Evolutionary conservation across 2,329 filamentous ascomycete genomes (phyloP), one percentile per base, ranked within the genome.

Genomic region (Samsoniella hepiali): DNA sequence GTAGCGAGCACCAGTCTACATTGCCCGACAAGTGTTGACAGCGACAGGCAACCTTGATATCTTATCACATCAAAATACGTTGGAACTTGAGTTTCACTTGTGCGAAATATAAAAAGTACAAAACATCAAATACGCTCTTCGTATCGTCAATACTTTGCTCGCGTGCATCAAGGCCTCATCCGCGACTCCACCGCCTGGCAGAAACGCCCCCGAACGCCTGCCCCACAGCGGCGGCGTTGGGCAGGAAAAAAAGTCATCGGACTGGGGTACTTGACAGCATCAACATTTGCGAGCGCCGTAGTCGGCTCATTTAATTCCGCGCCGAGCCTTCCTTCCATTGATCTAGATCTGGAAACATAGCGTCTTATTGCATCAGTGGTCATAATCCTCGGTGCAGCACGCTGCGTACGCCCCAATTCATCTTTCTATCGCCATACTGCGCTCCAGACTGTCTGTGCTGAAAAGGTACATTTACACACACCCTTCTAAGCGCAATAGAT

Each of bases 131-230:
- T 27, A 36, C 49, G 2, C 17, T 15, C 5, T 40, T 32, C 15
- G 22, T 22, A 42, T 32, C 22, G 9, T 29, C 22, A 32, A 15
- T 32, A 22, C 27, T 13, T 4, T n/a, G 13, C 36, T 56, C 53
- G 34, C 53, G 27, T 56, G 53, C 22, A 5, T 36, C 53, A 7
- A 38, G 10, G 22, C 17, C 10, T 29, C 15, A 34, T 44, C 31
- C 10, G 31, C 27, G 15, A 34, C 58, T 47, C 59, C 59, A 62
- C 59, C 59, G 50, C 59, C 59, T 49, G 59, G 59, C 59, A 62
- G 59, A 62, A 62, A 38, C 10, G 31, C 31, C 31, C 17, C 22
- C n/a, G n/a, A 38, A 36, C 15, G 7, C 27, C 4, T n/a, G 45
- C 57, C 45, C 57, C 57, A 59, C 57, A 40, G 27, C 17, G n/a